Evolutionary conservation across 768 basidiomycete species (phyloP).

Genomic region (Exidia glandulosa): DNA sequence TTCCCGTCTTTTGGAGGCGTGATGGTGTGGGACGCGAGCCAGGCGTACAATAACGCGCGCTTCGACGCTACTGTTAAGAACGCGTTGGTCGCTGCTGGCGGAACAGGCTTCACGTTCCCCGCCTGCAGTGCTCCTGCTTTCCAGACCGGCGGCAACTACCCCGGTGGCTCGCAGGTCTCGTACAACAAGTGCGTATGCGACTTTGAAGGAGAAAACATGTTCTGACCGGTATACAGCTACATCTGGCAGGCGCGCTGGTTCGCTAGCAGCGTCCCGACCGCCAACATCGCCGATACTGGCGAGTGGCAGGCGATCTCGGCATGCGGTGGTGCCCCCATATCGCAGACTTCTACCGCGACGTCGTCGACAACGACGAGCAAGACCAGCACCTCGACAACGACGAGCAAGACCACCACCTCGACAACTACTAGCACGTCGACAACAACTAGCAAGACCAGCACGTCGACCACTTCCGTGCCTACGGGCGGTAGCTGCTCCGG

Average conservation of each 20-base stretch:
- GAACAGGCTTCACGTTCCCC: slow-evolving; percentile 59
- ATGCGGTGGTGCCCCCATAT: not conserved
- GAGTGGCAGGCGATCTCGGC: slow-evolving; percentile 7
- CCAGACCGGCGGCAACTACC: slow-evolving; percentile 37
- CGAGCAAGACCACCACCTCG: slow-evolving; percentile 10
- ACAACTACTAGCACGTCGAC: slow-evolving; percentile 2
- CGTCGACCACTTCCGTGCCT: slow-evolving; percentile 5
- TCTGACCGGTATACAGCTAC: not conserved
- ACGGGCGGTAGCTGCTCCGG: slow-evolving; percentile 32
- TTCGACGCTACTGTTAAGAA: slow-evolving; percentile 36
- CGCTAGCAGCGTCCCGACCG: slow-evolving; percentile 2
- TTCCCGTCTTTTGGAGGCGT: slow-evolving; percentile 61
- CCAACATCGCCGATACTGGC: slow-evolving; percentile 1
- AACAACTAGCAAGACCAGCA: slow-evolving; percentile 7
- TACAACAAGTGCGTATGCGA: slow-evolving; percentile 38
- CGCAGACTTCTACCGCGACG: slow-evolving; percentile 14
- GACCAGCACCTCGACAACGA: slow-evolving; percentile 9
- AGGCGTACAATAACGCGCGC: slow-evolving; percentile 6
- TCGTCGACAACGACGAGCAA: slow-evolving; percentile 9
- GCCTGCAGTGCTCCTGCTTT: slow-evolving; percentile 43
- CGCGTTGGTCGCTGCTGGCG: slow-evolving; percentile 45
- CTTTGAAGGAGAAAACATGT: not conserved
- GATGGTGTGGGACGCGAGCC: slow-evolving; percentile 24
- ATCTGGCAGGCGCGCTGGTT: slow-evolving; percentile 5
- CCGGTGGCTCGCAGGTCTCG: slow-evolving; percentile 40